Conservation (phyloP, 1,139 yeast genomes). For the Scheffersomyces illinoinensis region DNA sequence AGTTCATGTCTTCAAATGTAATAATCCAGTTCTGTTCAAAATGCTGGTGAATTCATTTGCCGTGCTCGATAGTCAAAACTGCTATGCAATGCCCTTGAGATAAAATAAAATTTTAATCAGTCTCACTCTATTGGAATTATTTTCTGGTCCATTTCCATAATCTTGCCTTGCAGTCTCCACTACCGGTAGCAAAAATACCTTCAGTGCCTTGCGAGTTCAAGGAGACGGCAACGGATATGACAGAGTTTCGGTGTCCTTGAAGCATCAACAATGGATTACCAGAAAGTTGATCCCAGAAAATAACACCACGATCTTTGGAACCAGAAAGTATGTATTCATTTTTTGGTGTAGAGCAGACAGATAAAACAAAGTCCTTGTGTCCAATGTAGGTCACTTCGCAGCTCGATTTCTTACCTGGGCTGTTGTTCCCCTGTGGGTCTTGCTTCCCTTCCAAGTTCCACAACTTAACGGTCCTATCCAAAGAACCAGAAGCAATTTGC, state of each 20-base stretch:
- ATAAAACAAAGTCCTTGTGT: slow-evolving; percentile 92
- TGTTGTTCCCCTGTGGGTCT: slow-evolving; percentile 36
- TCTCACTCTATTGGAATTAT: slow-evolving; percentile 5
- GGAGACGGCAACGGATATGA: slow-evolving; percentile 90
- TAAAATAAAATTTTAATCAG: background rate
- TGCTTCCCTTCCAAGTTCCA: slow-evolving; percentile 81
- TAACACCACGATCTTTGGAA: slow-evolving; percentile 95
- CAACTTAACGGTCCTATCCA: slow-evolving; percentile 93
- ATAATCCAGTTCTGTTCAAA: background rate
- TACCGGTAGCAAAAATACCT: slow-evolving; percentile 90
- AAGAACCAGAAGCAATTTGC: slow-evolving; percentile 91
- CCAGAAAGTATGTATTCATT: slow-evolving; percentile 91
- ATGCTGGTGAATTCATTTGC: background rate
- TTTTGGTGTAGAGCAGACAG: slow-evolving; percentile 94
- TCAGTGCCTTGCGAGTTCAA: slow-evolving; percentile 71
- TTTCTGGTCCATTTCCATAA: slow-evolving; percentile 77
- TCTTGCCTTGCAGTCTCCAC: slow-evolving; percentile 97
- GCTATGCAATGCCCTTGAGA: background rate
- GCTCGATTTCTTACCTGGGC: slow-evolving; percentile 49
- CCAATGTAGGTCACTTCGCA: slow-evolving; percentile 95
- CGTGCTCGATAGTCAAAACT: background rate
- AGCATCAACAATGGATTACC: slow-evolving; percentile 95
- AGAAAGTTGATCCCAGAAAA: slow-evolving; percentile 92
- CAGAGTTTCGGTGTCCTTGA: slow-evolving; percentile 96
- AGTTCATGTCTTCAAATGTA: background rate